Base-by-base conservation (phyloP, 2,329 filamentous ascomycete species). In the Ophiostoma sp. region DNA sequence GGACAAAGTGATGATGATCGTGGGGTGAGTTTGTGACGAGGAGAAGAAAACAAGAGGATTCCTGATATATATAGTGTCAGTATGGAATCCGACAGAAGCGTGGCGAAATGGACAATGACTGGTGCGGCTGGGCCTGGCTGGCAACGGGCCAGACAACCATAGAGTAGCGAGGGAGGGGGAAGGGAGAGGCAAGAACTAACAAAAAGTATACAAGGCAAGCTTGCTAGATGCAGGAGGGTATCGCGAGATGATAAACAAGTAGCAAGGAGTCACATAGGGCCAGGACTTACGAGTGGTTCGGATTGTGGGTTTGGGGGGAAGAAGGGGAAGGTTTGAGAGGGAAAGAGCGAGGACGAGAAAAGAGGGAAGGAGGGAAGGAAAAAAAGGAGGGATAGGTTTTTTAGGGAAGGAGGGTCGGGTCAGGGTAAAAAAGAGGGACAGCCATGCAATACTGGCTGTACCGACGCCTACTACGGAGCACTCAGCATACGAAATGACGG, bases 81-180 rank as follows among this genome's bases (percentile, higher is more conserved):
- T 68, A 66, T 70, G 69, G 67, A 68, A 70, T 38, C 67, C 41
- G 42, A 65, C 7, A 67, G 69, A 70, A 70, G 63, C 49, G 58
- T 67, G 67, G 69, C 69, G 69, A 70, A 68, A 45, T 64, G 7
- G 52, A 52, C 67, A 55, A 45, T 64, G 62, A 44, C 47, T 64
- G 66, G 40, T 58, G 49, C 60, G 49, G 68, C 40, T 44, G 60
- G 55, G 49, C 11, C 36, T 16, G 38, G 52, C 12, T 38, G 55
- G 14, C 27, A 27, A 12, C 5, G 27, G 36, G 44, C n/a, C 1
- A 36, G 38, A 36, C 41, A n/a, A 38, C 40, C 5, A 36, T 7
- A 36, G 62, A 16, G 38, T 6, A 44, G 60, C 5, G 55, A 62
- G 36, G 55, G 55, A 58, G 52, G 7, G 52, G 11, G 52, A 11